A percentile compares a stretch with the other conserved stretches of the same genome.
phyloP scores from a whole-genome alignment of 2,329 filamentous ascomycete genomes.

The Drechslerella dactyloides region DNA sequence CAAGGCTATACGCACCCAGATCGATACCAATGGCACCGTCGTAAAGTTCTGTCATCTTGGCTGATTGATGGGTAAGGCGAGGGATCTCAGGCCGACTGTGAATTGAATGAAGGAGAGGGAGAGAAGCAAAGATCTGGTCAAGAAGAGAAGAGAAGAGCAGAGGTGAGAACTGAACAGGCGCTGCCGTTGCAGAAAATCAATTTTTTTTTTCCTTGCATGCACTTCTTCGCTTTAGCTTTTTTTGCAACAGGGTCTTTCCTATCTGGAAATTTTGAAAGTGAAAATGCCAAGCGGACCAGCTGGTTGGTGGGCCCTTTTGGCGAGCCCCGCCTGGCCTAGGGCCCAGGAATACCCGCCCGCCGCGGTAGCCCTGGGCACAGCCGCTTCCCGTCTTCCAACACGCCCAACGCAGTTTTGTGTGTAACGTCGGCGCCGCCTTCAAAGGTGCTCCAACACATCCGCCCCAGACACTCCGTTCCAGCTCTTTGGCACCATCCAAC shows the following conservation, averaged over 20 bases:
- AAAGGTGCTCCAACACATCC: not conserved
- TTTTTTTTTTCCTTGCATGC: conserved; percentile 52
- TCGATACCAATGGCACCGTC: conserved; percentile 99
- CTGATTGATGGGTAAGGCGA: conserved; percentile 32
- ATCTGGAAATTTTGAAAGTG: conserved; percentile 32
- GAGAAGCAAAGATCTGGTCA: conserved; percentile 44
- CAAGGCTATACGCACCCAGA: conserved; percentile 68
- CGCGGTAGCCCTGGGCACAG: conserved; percentile 16
- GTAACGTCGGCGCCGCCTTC: not conserved
- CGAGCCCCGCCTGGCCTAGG: conserved; percentile 18
- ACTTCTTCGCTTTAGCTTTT: conserved; percentile 43
- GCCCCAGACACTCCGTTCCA: too few species aligned
- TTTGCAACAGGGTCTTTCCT: conserved; percentile 43
- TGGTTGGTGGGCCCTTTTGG: conserved; percentile 16
- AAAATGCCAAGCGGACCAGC: conserved; percentile 27
- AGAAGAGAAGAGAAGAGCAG: conserved; percentile 45
- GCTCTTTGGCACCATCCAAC: too few species aligned
- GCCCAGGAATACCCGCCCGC: not conserved
- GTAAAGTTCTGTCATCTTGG: conserved; percentile 92
- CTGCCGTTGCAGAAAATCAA: conserved; percentile 51
- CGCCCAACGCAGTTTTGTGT: conserved; percentile 9
- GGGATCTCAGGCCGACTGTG: conserved; percentile 21
- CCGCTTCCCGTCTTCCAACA: conserved; percentile 13
- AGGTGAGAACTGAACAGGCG: conserved; percentile 49
- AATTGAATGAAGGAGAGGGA: conserved; percentile 43